Evolutionary conservation across 2,329 filamentous ascomycete species (phyloP).

Genomic region (Emericellopsis cladophorae): DNA sequence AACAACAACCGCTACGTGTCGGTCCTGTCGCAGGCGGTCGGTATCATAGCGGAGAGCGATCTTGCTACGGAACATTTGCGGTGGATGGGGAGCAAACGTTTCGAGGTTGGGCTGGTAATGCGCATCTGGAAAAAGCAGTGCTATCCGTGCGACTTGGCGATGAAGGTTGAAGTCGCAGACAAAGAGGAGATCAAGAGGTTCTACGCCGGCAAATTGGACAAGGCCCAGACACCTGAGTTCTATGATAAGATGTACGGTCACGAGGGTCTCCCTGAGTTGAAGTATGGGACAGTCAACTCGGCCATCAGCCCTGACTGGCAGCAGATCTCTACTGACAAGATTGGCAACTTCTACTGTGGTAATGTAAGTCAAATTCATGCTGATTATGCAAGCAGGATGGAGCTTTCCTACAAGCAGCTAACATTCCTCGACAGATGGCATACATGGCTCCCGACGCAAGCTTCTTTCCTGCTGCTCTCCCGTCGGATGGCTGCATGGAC

Average conservation of each 20-base stretch:
- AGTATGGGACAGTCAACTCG: slow-evolving; percentile 68
- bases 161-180: slow-evolving; percentile 69
- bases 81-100: slow-evolving; percentile 83
- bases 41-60: slow-evolving; percentile 82
- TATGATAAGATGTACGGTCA: background rate
- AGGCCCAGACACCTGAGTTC: background rate
- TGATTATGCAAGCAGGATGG: background rate
- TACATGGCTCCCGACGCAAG: slow-evolving; percentile 80
- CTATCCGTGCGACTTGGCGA: slow-evolving; percentile 80
- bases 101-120: slow-evolving; percentile 73
- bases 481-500: slow-evolving; percentile 78
- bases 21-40: slow-evolving; percentile 82
- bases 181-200: slow-evolving; percentile 58
- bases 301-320: slow-evolving; percentile 58
- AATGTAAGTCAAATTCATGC: slow-evolving; percentile 44
- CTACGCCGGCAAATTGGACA: no score
- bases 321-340: slow-evolving; percentile 56
- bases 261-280: slow-evolving; percentile 54
- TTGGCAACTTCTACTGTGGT: slow-evolving; percentile 89
- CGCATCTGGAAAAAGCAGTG: slow-evolving; percentile 63
- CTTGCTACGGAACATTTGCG: slow-evolving; percentile 80
- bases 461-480: slow-evolving; percentile 76
- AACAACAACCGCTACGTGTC: slow-evolving; percentile 52
- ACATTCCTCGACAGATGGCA: slow-evolving; percentile 47
- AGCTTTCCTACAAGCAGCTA: slow-evolving; percentile 2